Evolutionary conservation across 805 yeast genomes (phyloP).

Genomic region (Zygoascus ofunaensis): DNA sequence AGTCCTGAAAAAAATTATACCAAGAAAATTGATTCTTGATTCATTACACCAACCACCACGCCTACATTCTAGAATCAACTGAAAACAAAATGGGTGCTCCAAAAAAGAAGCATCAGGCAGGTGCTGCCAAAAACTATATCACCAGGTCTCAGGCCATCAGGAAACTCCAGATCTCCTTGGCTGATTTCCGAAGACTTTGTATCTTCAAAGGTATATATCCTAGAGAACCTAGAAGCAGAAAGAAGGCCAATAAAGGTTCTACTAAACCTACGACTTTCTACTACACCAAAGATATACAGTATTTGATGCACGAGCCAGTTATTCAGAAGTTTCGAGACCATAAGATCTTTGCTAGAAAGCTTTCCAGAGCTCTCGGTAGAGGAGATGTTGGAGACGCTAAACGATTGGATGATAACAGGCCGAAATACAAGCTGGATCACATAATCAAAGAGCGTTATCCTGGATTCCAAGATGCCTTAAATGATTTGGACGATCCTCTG

Average conservation of each 20-base stretch:
- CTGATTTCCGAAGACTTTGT: slow-evolving; percentile 90
- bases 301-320: slow-evolving; percentile 90
- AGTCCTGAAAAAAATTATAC: too few species aligned
- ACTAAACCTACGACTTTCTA: slow-evolving; percentile 94
- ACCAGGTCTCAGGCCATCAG: slow-evolving; percentile 92
- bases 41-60: too few species aligned
- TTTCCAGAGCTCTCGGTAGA: slow-evolving; percentile 81
- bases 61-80: too few species aligned
- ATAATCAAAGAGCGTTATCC: slow-evolving; percentile 95
- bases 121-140: slow-evolving; percentile 85
- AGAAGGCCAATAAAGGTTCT: slow-evolving; percentile 96
- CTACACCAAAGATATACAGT: slow-evolving; percentile 88
- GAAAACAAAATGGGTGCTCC: neutral
- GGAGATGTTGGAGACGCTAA: slow-evolving; percentile 89
- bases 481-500: slow-evolving; percentile 91
- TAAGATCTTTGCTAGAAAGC: slow-evolving; percentile 85
- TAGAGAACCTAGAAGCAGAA: slow-evolving; percentile 89
- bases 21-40: too few species aligned
- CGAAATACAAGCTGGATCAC: slow-evolving; percentile 78
- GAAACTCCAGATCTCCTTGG: slow-evolving; percentile 83
- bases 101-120: slow-evolving; percentile 72
- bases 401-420: slow-evolving; percentile 69
- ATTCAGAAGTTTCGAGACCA: slow-evolving; percentile 88
- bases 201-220: slow-evolving; percentile 98
- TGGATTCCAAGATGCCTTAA: slow-evolving; percentile 78